Evolutionary conservation across 768 basidiomycete genomes (phyloP).

Genomic region (Mycena chlorophos): DNA sequence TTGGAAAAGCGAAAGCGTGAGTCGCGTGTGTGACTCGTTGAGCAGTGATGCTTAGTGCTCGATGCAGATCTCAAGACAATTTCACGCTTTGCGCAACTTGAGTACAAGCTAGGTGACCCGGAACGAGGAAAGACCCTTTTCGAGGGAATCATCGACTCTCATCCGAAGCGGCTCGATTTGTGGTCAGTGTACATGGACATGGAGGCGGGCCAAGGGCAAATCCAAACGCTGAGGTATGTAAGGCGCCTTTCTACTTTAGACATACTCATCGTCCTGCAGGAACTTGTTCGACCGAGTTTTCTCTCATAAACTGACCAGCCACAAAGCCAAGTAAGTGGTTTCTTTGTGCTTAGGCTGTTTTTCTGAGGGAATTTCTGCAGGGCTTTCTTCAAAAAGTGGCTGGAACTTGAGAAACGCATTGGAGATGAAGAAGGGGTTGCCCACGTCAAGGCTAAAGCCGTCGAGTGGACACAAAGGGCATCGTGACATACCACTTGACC

Average conservation of each 20-base stretch:
- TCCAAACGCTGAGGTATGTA: conserved; percentile 72
- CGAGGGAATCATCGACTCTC: conserved; percentile 93
- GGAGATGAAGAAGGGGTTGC: conserved; percentile 86
- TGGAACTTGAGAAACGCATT: conserved; percentile 79
- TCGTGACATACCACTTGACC: conserved; percentile 35
- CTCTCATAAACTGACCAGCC: conserved; percentile 83
- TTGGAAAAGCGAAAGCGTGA: conserved; percentile 92
- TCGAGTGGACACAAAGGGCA: conserved; percentile 85
- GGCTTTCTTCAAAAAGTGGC: conserved; percentile 97
- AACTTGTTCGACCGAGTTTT: conserved; percentile 87
- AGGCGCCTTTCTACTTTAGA: conserved; percentile 4
- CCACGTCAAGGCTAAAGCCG: conserved; percentile 81
- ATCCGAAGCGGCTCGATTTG: conserved; percentile 92
- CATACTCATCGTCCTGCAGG: conserved; percentile 37
- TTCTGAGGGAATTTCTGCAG: conserved; percentile 38
- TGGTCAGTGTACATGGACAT: conserved; percentile 98
- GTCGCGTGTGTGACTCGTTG: conserved; percentile 31
- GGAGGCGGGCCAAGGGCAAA: conserved; percentile 79
- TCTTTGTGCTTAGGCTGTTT: conserved; percentile 3
- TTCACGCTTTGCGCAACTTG: conserved; percentile 90
- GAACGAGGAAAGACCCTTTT: conserved; percentile 96
- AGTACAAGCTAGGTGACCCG: conserved; percentile 91
- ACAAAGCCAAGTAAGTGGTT: conserved; percentile 87
- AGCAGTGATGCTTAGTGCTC: neutral
- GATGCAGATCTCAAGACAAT: conserved; percentile 95